Base-by-base conservation (phyloP, 352 stramenopile species). In the Globisporangium middletonii region DNA sequence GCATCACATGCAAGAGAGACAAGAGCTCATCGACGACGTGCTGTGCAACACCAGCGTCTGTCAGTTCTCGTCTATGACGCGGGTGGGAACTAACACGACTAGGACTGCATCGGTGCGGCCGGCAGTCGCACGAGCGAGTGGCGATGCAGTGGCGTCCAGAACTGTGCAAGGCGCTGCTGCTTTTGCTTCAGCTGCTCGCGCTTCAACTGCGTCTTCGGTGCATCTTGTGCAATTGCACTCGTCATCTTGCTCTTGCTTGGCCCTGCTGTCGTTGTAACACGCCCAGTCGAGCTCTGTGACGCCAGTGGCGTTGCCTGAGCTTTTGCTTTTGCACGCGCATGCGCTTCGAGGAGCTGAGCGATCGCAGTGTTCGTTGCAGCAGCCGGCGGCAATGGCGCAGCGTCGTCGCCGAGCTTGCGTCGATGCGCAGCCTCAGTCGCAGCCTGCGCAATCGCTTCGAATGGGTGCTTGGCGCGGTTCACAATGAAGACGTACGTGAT, bases 401-500 rank as follows among this genome's bases (percentile, higher is more conserved):
- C n/a, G 27, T 16, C 4, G 38, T 6, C 9, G 15, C 55, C 8
- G 47, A 37, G 6, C 18, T 33, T 15, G 23, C 19, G 28, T 18
- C 38, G 18, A 41, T 19, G 23, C 49, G 48, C 47, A 48, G 27
- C n/a, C 30, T 55, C 15, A 23, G 7, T 26, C 43, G 13, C 9
- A 69, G 62, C 47, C 45, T 62, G 52, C 5, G 43, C 44, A 49
- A 62, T 50, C 18, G 38, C 57, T 35, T 68, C 52, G 37, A 53
- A 63, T 26, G 60, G 60, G 9, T 66, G 50, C 60, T 89, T 90
- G 26, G 55, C 59, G 18, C 85, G 79, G 64, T 95, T 87, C 28
- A 93, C 83, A 52, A 96, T 73, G 58, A 95, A 96, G 26, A 91
- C 73, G 64, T 94, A 96, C 13, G 83, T 94, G 59, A 79, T 71